Evolutionary conservation across 495 filamentous ascomycete species (phyloP).

Genomic region (Penicillium parvum): DNA sequence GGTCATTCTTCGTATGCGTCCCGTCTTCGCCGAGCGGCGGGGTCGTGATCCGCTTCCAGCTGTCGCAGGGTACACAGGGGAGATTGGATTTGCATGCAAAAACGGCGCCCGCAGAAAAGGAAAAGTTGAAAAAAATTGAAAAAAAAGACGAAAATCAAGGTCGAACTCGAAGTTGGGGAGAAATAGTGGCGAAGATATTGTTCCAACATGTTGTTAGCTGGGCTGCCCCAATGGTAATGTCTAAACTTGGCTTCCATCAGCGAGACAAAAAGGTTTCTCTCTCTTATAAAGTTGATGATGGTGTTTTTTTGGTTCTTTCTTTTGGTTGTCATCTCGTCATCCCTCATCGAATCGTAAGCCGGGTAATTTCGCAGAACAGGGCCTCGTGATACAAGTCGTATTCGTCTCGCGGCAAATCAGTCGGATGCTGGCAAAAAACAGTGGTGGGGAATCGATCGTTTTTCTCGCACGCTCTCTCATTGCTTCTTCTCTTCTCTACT

Average conservation of each 20-base stretch:
- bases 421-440: conserved; percentile 34
- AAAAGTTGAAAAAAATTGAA: conserved; percentile 21
- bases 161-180: conserved; percentile 12
- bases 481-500: conserved; percentile 31
- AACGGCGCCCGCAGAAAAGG: conserved; percentile 27
- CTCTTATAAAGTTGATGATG: too few relatives aligned
- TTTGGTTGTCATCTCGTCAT: conserved; percentile 52
- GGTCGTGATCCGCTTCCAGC: conserved; percentile 7
- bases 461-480: conserved; percentile 18
- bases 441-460: conserved; percentile 20
- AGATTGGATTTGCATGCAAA: conserved; percentile 33
- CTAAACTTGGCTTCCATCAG: conserved; percentile 47
- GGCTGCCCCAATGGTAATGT: conserved; percentile 47
- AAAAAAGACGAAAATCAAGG: conserved; percentile 18
- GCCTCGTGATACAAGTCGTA: conserved; percentile 49
- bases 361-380: conserved; percentile 40
- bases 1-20: conserved; percentile 39
- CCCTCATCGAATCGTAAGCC: conserved; percentile 53
- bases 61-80: conserved; percentile 18
- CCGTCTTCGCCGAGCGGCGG: conserved; percentile 23
- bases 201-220: conserved; percentile 17
- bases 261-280: conserved; percentile 38
- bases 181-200: conserved; percentile 9
- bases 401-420: conserved; percentile 46
- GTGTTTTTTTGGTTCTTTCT: conserved; percentile 28